Base-by-base conservation (phyloP, 306 rosid genomes). In the Castanea mollissima region DNA sequence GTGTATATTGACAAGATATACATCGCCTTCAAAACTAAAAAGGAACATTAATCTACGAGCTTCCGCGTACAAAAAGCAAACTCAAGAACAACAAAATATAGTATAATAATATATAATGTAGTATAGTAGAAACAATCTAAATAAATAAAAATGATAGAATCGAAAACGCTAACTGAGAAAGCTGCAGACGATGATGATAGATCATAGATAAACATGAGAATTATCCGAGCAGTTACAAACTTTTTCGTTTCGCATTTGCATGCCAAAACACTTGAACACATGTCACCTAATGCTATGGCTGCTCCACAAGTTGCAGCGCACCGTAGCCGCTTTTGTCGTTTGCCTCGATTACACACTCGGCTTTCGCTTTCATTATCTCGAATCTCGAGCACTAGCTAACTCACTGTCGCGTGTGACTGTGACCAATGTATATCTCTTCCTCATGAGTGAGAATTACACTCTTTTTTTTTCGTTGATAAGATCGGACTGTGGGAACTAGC, bases 311-410 rank as follows among this genome's bases (percentile, higher is more conserved):
- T 14, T 90, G 92, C 71, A 72, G 90, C 86, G 83, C 74, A 79
- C 60, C 75, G 89, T 75, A 85, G 85, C 88, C 75, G 88, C 65
- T 67, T 38, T 76, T 77, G 83, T 88, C 85, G 6, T 31, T 80
- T 78, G 78, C 64, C 2, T 12, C 4, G 2, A 0, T 11, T n/a
- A 56, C 32, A 32, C 44, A 31, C 57, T 71, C 4, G 2, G 25
- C 13, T 29, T 52, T 73, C 21, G 4, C 71, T 32, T 65, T 32
- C n/a, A 5, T 20, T 31, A 6, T 18, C 71, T 6, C 9, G 0
- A 31, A 65, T 16, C 23, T 32, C 8, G 23, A 65, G 46, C 11
- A 19, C 41, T 14, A 25, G 6, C 0, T 9, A 5, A 4, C 8
- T 7, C 3, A 7, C 11, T 7, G 11, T 2, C 46, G 2, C 2